These are phyloP conservation scores for Stagonosporopsis chrysanthemi DNA, from an alignment of 2,329 filamentous ascomycete genomes.

Conservation along the genomic window DNA sequence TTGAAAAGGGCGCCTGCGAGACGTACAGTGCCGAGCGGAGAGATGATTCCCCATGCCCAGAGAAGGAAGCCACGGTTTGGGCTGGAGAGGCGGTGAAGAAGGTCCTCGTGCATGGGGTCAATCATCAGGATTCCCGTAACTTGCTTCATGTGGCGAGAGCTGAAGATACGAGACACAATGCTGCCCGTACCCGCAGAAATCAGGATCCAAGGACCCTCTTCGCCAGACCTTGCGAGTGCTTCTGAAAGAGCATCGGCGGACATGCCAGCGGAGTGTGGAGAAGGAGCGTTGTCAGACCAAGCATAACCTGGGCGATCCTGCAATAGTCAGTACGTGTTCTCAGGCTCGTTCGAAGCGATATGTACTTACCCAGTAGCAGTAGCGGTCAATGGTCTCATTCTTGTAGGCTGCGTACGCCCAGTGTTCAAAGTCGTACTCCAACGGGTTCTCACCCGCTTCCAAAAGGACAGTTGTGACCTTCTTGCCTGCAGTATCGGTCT, in stretches of 20 bases:
- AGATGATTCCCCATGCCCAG: constrained; percentile 86
- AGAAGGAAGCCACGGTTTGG: constrained; percentile 79
- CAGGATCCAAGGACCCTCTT: constrained; percentile 87
- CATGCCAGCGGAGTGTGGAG: constrained; percentile 91
- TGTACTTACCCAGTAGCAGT: constrained; percentile 76
- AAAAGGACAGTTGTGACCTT: constrained; percentile 81
- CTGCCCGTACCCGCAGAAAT: constrained; percentile 87
- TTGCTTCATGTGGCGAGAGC: constrained; percentile 77
- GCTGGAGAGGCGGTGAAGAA: constrained; percentile 72
- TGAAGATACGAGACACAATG: constrained; percentile 90
- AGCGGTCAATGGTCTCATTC: constrained; percentile 84
- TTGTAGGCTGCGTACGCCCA: constrained; percentile 78
- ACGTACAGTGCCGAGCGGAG: constrained; percentile 84
- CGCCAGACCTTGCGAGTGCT: constrained; percentile 78
- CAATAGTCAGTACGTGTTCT: not conserved
- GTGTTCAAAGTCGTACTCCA: constrained; percentile 79
- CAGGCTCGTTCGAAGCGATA: not conserved
- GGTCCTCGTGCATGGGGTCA: constrained; percentile 88
- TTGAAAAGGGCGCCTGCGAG: constrained; percentile 81
- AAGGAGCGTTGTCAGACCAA: constrained; percentile 91
- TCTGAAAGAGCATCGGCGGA: constrained; percentile 89
- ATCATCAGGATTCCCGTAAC: constrained; percentile 83
- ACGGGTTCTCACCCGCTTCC: constrained; percentile 81
- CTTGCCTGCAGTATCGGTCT: constrained; percentile 61
- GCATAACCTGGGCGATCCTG: constrained; percentile 84